Evolutionary conservation across 2,329 filamentous ascomycete species (phyloP).

Genomic region (Colletotrichum destructivum): DNA sequence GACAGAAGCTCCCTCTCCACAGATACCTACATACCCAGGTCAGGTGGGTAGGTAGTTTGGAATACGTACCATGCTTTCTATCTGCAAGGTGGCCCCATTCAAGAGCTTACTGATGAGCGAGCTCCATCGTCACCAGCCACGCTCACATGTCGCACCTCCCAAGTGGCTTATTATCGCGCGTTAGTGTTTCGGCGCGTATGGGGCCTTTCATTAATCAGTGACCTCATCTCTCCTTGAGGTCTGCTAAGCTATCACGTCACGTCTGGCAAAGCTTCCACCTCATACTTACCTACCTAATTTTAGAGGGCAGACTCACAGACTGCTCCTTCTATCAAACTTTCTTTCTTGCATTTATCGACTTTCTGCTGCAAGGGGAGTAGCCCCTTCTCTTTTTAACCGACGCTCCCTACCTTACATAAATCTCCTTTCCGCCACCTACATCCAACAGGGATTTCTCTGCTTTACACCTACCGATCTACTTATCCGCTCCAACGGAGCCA

Average conservation of each 20-base stretch:
- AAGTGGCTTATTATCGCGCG: slow-evolving; percentile 35
- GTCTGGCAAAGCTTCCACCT: slow-evolving; percentile 32
- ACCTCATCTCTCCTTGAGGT: slow-evolving; percentile 35
- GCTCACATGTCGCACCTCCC: slow-evolving; percentile 7
- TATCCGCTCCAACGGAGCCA: slow-evolving; percentile 14
- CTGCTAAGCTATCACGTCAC: slow-evolving; percentile 34
- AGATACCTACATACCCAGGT: too few species aligned
- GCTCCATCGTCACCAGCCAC: slow-evolving; percentile 23
- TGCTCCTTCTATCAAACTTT: slow-evolving; percentile 21
- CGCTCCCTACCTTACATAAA: neutral
- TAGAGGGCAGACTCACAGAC: slow-evolving; percentile 22
- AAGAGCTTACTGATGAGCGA: slow-evolving; percentile 2
- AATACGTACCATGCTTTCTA: neutral
- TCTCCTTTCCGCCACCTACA: neutral
- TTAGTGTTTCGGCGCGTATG: slow-evolving; percentile 37
- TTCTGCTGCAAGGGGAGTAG: slow-evolving; percentile 6
- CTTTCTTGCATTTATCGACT: neutral
- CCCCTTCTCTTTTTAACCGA: neutral
- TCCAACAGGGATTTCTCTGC: slow-evolving; percentile 43
- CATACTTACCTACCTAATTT: neutral
- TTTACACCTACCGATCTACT: slow-evolving; percentile 43
- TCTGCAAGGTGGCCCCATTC: slow-evolving; percentile 5
- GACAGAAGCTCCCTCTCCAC: neutral
- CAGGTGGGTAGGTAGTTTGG: too few species aligned
- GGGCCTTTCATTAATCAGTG: slow-evolving; percentile 38